Conservation (phyloP, 306 rosid species). For the Elaeagnus macrophylla region DNA sequence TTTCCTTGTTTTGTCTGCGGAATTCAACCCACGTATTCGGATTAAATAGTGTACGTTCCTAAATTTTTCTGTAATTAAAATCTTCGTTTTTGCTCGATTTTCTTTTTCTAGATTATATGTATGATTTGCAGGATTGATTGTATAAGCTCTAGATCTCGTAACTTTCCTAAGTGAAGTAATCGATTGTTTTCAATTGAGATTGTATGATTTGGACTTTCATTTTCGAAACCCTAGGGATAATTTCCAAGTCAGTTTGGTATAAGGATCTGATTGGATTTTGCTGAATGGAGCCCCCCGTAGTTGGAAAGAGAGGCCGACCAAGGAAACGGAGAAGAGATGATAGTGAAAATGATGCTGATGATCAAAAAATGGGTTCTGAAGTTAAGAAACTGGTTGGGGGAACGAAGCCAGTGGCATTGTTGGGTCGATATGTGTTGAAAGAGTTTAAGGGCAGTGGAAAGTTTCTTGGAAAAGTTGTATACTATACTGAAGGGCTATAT, state of each 20-base stretch:
- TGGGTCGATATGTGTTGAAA: constrained; percentile 61
- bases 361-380: constrained; percentile 28
- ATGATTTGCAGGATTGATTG: constrained; percentile 21
- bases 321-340: constrained; percentile 56
- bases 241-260: constrained; percentile 8
- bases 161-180: constrained; percentile 13
- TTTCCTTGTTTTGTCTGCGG: background rate
- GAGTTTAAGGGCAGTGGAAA: constrained; percentile 50
- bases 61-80: no score
- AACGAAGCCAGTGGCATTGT: constrained; percentile 35
- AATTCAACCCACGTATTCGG: no score
- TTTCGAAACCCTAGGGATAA: constrained; percentile 17
- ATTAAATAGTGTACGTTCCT: no score
- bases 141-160: constrained; percentile 22
- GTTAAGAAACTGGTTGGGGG: constrained; percentile 36
- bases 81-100: background rate
- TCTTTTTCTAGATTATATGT: background rate
- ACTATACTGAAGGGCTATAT: constrained; percentile 56
- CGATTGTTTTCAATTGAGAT: background rate
- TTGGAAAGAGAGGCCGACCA: constrained; percentile 83
- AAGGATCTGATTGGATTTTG: constrained; percentile 14
- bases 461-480: constrained; percentile 67
- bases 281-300: constrained; percentile 61
- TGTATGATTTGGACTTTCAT: background rate
- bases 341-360: constrained; percentile 29